phyloP scores from a whole-genome alignment of 2,329 filamentous ascomycete species.

The Colletotrichum euphorbiae region DNA sequence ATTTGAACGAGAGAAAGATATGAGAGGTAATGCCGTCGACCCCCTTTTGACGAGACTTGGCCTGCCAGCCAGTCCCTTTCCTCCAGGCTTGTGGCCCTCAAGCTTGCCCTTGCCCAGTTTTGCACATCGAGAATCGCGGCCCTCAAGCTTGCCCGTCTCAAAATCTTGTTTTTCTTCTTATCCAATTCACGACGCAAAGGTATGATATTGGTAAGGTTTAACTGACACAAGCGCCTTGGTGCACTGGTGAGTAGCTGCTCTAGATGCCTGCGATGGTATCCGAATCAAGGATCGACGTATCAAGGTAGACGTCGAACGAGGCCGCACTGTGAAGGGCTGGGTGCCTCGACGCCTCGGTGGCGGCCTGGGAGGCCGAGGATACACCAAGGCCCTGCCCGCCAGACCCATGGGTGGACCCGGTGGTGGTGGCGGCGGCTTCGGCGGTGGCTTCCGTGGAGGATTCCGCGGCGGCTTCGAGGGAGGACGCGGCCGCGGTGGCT shows the following conservation, averaged over 20 bases:
- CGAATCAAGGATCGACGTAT: slow-evolving; percentile 93
- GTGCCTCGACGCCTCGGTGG: slow-evolving; percentile 91
- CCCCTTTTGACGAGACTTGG: slow-evolving; percentile 31
- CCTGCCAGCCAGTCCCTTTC: slow-evolving; percentile 41
- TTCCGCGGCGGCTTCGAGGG: slow-evolving; percentile 55
- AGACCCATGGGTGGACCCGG: slow-evolving; percentile 74
- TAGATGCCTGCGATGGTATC: slow-evolving; percentile 87
- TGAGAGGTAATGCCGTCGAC: slow-evolving; percentile 84
- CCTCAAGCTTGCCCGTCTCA: slow-evolving; percentile 69
- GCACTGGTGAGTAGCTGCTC: slow-evolving; percentile 80
- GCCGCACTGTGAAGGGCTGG: slow-evolving; percentile 94
- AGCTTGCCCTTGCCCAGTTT: slow-evolving; percentile 53
- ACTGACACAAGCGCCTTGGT: slow-evolving; percentile 76
- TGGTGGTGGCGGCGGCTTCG: slow-evolving; percentile 60
- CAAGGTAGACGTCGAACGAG: slow-evolving; percentile 95
- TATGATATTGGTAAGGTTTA: slow-evolving; percentile 66
- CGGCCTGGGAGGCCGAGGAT: slow-evolving; percentile 90
- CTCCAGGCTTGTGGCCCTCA: slow-evolving; percentile 57
- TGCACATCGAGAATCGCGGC: slow-evolving; percentile 62
- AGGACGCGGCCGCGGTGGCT: slow-evolving; percentile 50
- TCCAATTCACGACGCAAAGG: slow-evolving; percentile 45
- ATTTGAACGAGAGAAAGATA: slow-evolving; percentile 96
- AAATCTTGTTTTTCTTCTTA: slow-evolving; percentile 44
- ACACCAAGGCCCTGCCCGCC: slow-evolving; percentile 83
- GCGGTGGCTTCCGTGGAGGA: slow-evolving; percentile 64